A percentile compares a stretch with the other conserved stretches of the same genome.
Conservation (phyloP, 75 land plant genomes). For the Pseudotsuga menziesii region DNA sequence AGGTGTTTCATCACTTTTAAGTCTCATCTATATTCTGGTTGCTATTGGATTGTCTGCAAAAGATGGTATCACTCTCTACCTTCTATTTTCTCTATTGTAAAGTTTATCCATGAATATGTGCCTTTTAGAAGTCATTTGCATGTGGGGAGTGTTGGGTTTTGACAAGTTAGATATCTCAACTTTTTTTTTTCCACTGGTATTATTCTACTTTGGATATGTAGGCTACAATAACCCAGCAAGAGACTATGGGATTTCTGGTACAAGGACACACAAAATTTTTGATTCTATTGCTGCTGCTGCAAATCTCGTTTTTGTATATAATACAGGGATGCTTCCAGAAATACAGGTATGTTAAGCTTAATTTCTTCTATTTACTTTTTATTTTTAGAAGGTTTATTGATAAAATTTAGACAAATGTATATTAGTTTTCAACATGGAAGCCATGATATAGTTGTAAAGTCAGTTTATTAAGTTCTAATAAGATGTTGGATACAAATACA, state of each 20-base stretch:
- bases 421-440: too few relatives aligned
- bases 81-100: neutral
- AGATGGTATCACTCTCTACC: constrained; percentile 44
- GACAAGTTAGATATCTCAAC: too few relatives aligned
- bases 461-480: too few relatives aligned
- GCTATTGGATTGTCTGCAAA: constrained; percentile 45
- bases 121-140: too few relatives aligned
- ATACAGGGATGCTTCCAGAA: constrained; percentile 91
- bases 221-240: constrained; percentile 54
- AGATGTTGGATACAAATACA: too few relatives aligned
- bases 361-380: neutral
- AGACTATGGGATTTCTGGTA: constrained; percentile 58
- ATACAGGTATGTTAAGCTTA: constrained; percentile 53
- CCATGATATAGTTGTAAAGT: too few relatives aligned
- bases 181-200: neutral
- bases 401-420: too few relatives aligned
- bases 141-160: too few relatives aligned
- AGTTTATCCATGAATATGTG: too few relatives aligned
- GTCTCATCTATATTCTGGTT: constrained; percentile 49
- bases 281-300: constrained; percentile 64
- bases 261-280: constrained; percentile 34
- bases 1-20: constrained; percentile 55
- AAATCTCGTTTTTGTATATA: constrained; percentile 78
- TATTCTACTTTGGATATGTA: constrained; percentile 9
- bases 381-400: neutral